phyloP scores from a whole-genome alignment of 2,329 filamentous ascomycete genomes.

The Colletotrichum sp. region DNA sequence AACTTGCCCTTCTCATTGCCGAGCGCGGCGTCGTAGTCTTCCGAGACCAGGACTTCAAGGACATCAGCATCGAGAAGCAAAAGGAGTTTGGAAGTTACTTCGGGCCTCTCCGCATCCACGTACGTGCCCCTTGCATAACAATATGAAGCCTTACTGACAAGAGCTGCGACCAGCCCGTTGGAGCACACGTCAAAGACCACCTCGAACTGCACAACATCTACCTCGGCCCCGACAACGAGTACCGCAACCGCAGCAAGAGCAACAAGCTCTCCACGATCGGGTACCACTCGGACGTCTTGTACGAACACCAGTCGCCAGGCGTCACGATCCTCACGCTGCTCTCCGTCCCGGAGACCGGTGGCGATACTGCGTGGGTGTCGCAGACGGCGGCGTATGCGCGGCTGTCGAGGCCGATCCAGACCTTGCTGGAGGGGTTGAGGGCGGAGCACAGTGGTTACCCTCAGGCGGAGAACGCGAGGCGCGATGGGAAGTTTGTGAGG shows the following conservation, averaged over 20 bases:
- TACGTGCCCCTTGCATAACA: too few species aligned
- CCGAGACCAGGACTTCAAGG: slow-evolving; percentile 35
- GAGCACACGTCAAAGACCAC: slow-evolving; percentile 45
- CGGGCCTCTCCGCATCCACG: slow-evolving; percentile 42
- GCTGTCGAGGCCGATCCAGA: slow-evolving; percentile 39
- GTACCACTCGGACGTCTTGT: slow-evolving; percentile 47
- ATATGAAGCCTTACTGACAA: background rate
- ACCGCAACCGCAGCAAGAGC: slow-evolving; percentile 36
- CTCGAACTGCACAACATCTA: slow-evolving; percentile 52
- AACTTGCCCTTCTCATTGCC: slow-evolving; percentile 45
- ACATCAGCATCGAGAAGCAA: slow-evolving; percentile 3
- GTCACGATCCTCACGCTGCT: slow-evolving; percentile 44
- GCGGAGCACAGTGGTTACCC: slow-evolving; percentile 43
- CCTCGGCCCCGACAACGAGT: slow-evolving; percentile 48
- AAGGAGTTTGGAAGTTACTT: slow-evolving; percentile 27
- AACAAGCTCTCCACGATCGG: slow-evolving; percentile 40
- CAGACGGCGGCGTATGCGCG: slow-evolving; percentile 40
- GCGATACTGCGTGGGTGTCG: slow-evolving; percentile 42
- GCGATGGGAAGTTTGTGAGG: slow-evolving; percentile 44
- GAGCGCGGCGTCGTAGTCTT: slow-evolving; percentile 45
- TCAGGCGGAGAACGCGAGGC: slow-evolving; percentile 38
- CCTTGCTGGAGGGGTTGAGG: slow-evolving; percentile 38
- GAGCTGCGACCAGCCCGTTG: slow-evolving; percentile 36
- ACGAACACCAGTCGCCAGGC: slow-evolving; percentile 45
- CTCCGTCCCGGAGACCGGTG: slow-evolving; percentile 38